Conservation (phyloP, 768 basidiomycete species). For the Termitomyces titanicus region DNA sequence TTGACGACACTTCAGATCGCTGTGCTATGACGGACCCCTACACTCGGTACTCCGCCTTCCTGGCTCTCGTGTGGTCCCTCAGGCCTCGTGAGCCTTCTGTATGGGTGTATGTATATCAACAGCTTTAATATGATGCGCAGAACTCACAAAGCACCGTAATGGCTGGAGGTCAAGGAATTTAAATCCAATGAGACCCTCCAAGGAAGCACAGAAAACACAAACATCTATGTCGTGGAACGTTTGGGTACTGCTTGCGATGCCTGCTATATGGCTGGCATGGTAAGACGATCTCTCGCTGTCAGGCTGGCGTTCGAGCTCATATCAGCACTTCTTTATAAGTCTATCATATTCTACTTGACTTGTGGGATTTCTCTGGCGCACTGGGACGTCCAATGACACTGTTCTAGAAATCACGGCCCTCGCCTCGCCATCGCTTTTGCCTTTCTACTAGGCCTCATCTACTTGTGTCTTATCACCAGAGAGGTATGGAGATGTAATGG, state of each 20-base stretch:
- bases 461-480: background rate
- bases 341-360: conserved; percentile 61
- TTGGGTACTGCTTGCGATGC: conserved; percentile 60
- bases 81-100: conserved; percentile 59
- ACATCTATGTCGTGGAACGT: conserved; percentile 46
- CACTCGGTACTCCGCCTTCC: conserved; percentile 45
- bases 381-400: conserved; percentile 41
- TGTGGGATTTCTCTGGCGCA: conserved; percentile 72
- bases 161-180: conserved; percentile 45
- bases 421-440: conserved; percentile 49
- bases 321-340: conserved; percentile 35
- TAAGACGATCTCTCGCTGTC: conserved; percentile 15
- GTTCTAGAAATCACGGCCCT: conserved; percentile 39
- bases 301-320: background rate
- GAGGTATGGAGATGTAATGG: background rate
- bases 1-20: conserved; percentile 20
- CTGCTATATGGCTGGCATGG: conserved; percentile 70
- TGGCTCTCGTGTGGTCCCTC: conserved; percentile 52
- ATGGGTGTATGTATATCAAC: conserved; percentile 58
- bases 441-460: background rate
- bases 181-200: background rate
- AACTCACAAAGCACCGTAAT: conserved; percentile 36
- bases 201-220: conserved; percentile 50
- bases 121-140: conserved; percentile 59
- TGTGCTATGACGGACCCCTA: conserved; percentile 45